Evolutionary conservation across 225 moss, liverwort and hornwort species (phyloP).

Genomic region (Pseudoscleropodium purum): DNA sequence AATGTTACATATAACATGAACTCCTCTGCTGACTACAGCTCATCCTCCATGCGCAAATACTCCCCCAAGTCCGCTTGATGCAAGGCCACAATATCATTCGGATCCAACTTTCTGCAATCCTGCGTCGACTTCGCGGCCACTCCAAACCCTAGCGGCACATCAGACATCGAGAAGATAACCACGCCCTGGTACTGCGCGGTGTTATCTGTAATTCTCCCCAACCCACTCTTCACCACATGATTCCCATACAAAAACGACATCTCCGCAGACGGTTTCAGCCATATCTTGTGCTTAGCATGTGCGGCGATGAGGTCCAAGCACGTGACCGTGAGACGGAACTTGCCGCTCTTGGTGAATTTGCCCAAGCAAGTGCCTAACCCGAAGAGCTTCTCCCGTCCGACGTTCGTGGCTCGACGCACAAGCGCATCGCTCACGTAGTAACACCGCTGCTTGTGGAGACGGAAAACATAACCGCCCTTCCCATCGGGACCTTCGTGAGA

Average conservation of each 20-base stretch:
- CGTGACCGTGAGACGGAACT: constrained; percentile 71
- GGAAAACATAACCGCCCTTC: constrained; percentile 64
- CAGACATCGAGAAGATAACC: constrained; percentile 81
- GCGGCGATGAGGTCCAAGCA: constrained; percentile 73
- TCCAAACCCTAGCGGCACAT: constrained; percentile 79
- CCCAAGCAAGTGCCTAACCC: constrained; percentile 74
- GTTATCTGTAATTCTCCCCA: constrained; percentile 76
- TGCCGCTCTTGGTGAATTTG: constrained; percentile 76
- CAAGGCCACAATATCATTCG: constrained; percentile 71
- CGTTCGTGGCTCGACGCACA: constrained; percentile 64
- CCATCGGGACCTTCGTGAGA: constrained; percentile 57
- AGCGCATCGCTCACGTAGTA: constrained; percentile 69
- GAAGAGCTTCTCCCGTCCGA: constrained; percentile 66
- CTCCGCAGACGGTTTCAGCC: constrained; percentile 81
- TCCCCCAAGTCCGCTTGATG: constrained; percentile 84
- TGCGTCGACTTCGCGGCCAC: constrained; percentile 81
- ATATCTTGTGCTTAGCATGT: constrained; percentile 79
- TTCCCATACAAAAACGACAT: constrained; percentile 83
- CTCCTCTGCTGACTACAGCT: constrained; percentile 34
- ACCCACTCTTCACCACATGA: constrained; percentile 69
- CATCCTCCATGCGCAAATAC: constrained; percentile 82
- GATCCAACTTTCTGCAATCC: constrained; percentile 82
- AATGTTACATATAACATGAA: neutral
- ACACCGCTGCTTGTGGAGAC: constrained; percentile 75
- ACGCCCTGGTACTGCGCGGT: constrained; percentile 75